These are phyloP conservation scores for Backusella sp. DNA, from an alignment of 192 early-diverging fungal genomes.

Conservation along the genomic window DNA sequence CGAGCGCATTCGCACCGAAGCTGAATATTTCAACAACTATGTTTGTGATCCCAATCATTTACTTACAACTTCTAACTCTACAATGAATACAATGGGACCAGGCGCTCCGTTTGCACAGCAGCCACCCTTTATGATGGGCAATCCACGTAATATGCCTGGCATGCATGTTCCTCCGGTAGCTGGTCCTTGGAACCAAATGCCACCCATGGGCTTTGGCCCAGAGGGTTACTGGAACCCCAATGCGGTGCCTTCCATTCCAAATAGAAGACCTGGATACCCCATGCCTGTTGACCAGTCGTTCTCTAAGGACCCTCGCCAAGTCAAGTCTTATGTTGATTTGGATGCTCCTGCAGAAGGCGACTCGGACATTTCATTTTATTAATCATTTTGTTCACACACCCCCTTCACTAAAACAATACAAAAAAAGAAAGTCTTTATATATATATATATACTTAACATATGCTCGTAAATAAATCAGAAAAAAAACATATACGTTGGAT, in stretches of 20 bases:
- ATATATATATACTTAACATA: neutral
- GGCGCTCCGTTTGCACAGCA: neutral
- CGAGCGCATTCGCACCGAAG: conserved; percentile 61
- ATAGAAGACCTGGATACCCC: conserved; percentile 1
- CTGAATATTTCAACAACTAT: conserved; percentile 85
- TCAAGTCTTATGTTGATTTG: conserved; percentile 86
- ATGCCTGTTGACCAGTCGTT: conserved; percentile 30
- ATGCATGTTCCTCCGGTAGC: conserved; percentile 40
- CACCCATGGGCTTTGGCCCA: conserved; percentile 53
- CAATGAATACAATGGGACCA: neutral
- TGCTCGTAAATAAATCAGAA: neutral
- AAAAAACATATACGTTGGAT: no score
- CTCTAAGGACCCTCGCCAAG: conserved; percentile 66
- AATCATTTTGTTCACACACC: neutral
- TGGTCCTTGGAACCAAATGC: conserved; percentile 55
- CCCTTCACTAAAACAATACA: neutral
- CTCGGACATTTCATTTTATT: conserved; percentile 27
- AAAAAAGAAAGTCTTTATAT: neutral
- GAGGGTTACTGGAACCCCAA: neutral
- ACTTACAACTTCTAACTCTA: conserved; percentile 29
- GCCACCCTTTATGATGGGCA: conserved; percentile 28
- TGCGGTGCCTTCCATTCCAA: neutral
- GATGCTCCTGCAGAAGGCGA: conserved; percentile 79
- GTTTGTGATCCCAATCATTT: conserved; percentile 84
- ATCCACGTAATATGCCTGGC: conserved; percentile 25